These are phyloP conservation scores for Nigrospora sphaerica DNA, from an alignment of 2,329 filamentous ascomycete species.

Conservation along the genomic window DNA sequence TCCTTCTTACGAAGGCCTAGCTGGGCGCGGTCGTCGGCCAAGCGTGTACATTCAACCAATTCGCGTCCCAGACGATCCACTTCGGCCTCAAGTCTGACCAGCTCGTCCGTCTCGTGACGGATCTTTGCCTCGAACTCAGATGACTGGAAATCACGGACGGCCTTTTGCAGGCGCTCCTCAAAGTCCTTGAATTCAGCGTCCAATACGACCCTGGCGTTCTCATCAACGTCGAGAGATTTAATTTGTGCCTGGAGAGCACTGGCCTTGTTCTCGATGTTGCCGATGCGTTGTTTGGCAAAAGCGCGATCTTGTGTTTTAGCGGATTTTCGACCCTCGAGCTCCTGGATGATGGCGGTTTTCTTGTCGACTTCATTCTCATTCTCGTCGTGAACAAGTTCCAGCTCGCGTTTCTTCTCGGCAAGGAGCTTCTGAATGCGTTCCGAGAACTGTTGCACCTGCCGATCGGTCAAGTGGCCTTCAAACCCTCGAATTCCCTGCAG, in stretches of 20 bases:
- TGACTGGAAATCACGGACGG: slow-evolving; percentile 54
- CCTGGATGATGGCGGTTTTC: slow-evolving; percentile 64
- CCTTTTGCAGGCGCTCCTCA: slow-evolving; percentile 51
- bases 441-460: slow-evolving; percentile 68
- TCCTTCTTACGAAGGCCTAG: slow-evolving; percentile 81
- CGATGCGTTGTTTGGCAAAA: slow-evolving; percentile 65
- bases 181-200: slow-evolving; percentile 68
- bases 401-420: slow-evolving; percentile 68
- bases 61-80: slow-evolving; percentile 70
- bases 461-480: slow-evolving; percentile 69
- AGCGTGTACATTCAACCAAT: slow-evolving; percentile 72
- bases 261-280: slow-evolving; percentile 65
- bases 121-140: slow-evolving; percentile 67
- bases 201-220: slow-evolving; percentile 72
- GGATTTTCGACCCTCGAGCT: slow-evolving; percentile 68
- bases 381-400: slow-evolving; percentile 69
- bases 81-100: slow-evolving; percentile 65
- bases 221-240: slow-evolving; percentile 72
- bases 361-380: slow-evolving; percentile 67
- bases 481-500: slow-evolving; percentile 77
- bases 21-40: slow-evolving; percentile 75
- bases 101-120: slow-evolving; percentile 54
- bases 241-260: slow-evolving; percentile 59
- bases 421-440: slow-evolving; percentile 68
- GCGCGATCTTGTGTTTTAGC: slow-evolving; percentile 68